A percentile compares a stretch with the other conserved stretches of the same genome.
These are phyloP conservation scores for Dalbergia oliveri DNA, from an alignment of 306 rosid genomes.

Conservation along the genomic window DNA sequence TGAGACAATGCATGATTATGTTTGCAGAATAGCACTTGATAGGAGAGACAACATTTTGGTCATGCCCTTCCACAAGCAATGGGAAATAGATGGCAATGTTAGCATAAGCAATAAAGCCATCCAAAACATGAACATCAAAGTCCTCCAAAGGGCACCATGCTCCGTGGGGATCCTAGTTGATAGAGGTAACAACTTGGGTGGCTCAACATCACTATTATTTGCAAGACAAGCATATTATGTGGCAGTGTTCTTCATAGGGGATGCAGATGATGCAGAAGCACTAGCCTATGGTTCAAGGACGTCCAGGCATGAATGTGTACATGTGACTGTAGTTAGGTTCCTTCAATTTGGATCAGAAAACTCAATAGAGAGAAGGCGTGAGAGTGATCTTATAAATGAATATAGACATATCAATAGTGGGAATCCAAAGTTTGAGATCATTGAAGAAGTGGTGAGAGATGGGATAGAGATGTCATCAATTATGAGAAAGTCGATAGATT, in stretches of 20 bases:
- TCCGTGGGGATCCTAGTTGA: conserved; percentile 76
- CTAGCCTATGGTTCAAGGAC: conserved; percentile 70
- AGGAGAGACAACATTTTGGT: conserved; percentile 55
- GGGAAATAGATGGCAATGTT: conserved; percentile 68
- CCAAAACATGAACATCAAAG: conserved; percentile 53
- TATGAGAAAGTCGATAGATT: conserved; percentile 56
- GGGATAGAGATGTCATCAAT: conserved; percentile 53
- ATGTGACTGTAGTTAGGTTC: conserved; percentile 62
- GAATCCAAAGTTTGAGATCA: conserved; percentile 61
- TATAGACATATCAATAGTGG: conserved; percentile 52
- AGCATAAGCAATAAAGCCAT: conserved; percentile 44
- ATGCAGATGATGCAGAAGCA: conserved; percentile 72
- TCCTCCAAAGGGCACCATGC: conserved; percentile 70
- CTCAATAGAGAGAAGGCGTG: conserved; percentile 58
- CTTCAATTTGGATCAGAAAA: conserved; percentile 70
- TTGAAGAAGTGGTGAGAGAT: conserved; percentile 70
- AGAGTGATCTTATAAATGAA: conserved; percentile 63
- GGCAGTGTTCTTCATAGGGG: conserved; percentile 72
- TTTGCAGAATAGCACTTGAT: conserved; percentile 55
- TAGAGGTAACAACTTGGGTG: conserved; percentile 46
- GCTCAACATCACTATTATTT: conserved; percentile 43
- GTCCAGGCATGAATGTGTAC: conserved; percentile 59
- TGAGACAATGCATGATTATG: conserved; percentile 53
- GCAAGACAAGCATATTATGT: conserved; percentile 45
- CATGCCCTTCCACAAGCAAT: conserved; percentile 70